phyloP scores from a whole-genome alignment of 345 rosid genomes.

The Cardiospermum halicacabum region DNA sequence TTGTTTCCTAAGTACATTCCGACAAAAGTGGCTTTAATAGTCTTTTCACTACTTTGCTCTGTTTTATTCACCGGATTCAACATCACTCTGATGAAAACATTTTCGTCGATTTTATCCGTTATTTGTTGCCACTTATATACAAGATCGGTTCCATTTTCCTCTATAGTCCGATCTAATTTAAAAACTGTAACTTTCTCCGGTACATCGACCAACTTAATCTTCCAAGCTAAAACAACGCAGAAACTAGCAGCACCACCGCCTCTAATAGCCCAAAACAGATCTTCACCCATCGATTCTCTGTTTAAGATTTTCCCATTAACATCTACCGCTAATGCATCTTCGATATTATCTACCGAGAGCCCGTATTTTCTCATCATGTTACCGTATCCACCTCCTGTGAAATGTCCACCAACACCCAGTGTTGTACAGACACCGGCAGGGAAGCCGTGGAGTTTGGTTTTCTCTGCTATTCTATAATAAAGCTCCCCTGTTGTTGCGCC shows the following conservation, averaged over 20 bases:
- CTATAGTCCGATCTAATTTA: slow-evolving; percentile 28
- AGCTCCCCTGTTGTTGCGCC: slow-evolving; percentile 74
- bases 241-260: slow-evolving; percentile 77
- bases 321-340: slow-evolving; percentile 51
- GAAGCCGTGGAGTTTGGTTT: slow-evolving; percentile 42
- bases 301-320: slow-evolving; percentile 50
- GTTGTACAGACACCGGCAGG: slow-evolving; percentile 67
- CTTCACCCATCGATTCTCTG: slow-evolving; percentile 67
- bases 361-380: slow-evolving; percentile 64
- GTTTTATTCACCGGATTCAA: too few species aligned
- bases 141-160: slow-evolving; percentile 42
- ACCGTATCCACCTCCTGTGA: slow-evolving; percentile 71
- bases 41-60: too few species aligned
- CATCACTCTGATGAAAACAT: slow-evolving; percentile 35
- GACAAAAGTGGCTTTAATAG: slow-evolving; percentile 20
- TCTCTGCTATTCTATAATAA: slow-evolving; percentile 45
- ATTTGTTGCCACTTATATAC: slow-evolving; percentile 45
- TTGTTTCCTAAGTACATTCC: slow-evolving; percentile 36
- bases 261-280: slow-evolving; percentile 63
- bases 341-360: slow-evolving; percentile 42
- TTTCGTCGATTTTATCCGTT: slow-evolving; percentile 32
- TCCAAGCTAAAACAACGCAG: slow-evolving; percentile 51
- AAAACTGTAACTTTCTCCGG: slow-evolving; percentile 54
- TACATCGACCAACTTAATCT: slow-evolving; percentile 48
- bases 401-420: slow-evolving; percentile 70